Conservation (phyloP, 2,329 filamentous ascomycete genomes). For the Cladosporium sp. region DNA sequence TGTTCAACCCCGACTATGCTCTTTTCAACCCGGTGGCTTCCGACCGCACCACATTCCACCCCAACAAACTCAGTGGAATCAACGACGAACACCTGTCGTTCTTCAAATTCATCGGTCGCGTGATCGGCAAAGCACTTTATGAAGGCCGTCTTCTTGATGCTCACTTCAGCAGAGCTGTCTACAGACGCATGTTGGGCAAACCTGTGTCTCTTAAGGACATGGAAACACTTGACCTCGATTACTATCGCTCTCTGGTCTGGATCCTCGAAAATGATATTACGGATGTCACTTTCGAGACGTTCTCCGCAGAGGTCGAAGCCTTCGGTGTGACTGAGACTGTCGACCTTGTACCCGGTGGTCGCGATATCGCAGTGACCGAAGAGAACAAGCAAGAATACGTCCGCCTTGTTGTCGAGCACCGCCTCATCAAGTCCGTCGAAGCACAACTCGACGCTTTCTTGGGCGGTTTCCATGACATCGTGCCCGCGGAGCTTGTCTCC, state of each 20-base stretch:
- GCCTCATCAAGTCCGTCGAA: constrained; percentile 83
- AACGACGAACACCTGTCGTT: constrained; percentile 95
- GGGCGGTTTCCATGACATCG: constrained; percentile 92
- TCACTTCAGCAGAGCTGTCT: constrained; percentile 97
- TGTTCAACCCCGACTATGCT: constrained; percentile 98
- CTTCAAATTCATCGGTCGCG: constrained; percentile 98
- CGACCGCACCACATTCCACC: constrained; percentile 97
- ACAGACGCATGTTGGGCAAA: constrained; percentile 94
- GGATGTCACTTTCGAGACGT: constrained; percentile 93
- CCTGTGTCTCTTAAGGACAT: constrained; percentile 97
- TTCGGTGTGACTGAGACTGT: constrained; percentile 87
- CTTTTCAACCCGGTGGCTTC: constrained; percentile 95
- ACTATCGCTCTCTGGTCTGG: constrained; percentile 98
- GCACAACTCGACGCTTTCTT: constrained; percentile 87
- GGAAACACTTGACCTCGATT: constrained; percentile 96
- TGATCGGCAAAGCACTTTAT: constrained; percentile 97
- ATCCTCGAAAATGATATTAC: constrained; percentile 99
- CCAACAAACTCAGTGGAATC: constrained; percentile 87
- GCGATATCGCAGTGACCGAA: constrained; percentile 89
- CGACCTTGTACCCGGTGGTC: constrained; percentile 81
- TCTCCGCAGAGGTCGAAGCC: constrained; percentile 88
- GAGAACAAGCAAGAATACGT: constrained; percentile 99
- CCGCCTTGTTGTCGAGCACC: constrained; percentile 88
- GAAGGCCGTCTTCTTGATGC: constrained; percentile 94
- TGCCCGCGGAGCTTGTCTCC: constrained; percentile 85